A percentile compares a stretch with the other conserved stretches of the same genome.
These are phyloP conservation scores for Candida tetrigidarum DNA, from an alignment of 1,139 yeast genomes.

Conservation along the genomic window DNA sequence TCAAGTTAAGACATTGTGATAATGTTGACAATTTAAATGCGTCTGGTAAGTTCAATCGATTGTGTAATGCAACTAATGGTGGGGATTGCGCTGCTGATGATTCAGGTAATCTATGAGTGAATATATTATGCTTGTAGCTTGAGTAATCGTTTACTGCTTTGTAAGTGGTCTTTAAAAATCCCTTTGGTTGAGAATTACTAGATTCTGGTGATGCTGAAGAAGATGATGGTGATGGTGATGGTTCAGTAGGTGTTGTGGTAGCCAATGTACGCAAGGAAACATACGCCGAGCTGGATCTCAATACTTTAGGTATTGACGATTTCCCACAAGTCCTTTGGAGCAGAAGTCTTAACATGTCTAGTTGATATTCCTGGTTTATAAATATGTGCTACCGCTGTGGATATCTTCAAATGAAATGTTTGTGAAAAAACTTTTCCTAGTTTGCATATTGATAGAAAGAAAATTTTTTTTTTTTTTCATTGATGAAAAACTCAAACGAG, in stretches of 20 bases:
- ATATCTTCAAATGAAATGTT: neutral
- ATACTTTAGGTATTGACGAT: constrained; percentile 1
- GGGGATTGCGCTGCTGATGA: constrained; percentile 60
- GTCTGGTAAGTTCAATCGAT: constrained; percentile 67
- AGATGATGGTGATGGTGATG: neutral
- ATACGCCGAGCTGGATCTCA: neutral
- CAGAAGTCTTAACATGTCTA: constrained; percentile 8
- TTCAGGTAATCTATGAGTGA: constrained; percentile 54
- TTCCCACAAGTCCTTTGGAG: constrained; percentile 5
- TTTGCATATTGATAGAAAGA: neutral
- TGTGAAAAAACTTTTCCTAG: constrained; percentile 3
- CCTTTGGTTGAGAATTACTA: neutral
- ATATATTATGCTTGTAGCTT: constrained; percentile 44
- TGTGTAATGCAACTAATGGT: constrained; percentile 75
- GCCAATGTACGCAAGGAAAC: neutral
- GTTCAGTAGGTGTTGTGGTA: neutral
- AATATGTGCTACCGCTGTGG: too few relatives aligned
- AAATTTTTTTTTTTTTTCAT: neutral
- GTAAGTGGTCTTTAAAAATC: constrained; percentile 33
- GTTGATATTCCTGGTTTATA: neutral
- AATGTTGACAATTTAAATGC: constrained; percentile 65
- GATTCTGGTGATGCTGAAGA: neutral
- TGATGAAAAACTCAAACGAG: neutral
- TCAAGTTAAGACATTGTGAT: constrained; percentile 72
- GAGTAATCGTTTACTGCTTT: constrained; percentile 42